Percentiles rank a stretch among this genome's conserved stretches.
phyloP scores from a whole-genome alignment of 1,284 basidiomycete species.

The Somion occarium region DNA sequence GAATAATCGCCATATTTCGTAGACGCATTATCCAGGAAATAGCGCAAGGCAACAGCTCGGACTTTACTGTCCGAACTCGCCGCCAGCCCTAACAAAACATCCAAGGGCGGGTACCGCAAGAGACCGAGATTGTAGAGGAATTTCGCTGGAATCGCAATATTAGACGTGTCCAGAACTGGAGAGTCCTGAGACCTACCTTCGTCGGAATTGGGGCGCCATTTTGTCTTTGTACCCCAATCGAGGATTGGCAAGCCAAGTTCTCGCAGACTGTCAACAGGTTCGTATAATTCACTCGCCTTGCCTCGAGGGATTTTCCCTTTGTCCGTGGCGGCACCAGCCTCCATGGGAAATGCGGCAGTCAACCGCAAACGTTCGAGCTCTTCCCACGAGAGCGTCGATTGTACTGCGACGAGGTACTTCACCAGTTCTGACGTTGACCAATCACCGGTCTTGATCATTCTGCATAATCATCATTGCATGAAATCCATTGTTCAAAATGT shows the following conservation, averaged over 20 bases:
- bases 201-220: conserved; percentile 78
- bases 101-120: conserved; percentile 66
- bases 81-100: conserved; percentile 65
- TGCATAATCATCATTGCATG: conserved; percentile 26
- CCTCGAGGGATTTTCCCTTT: conserved; percentile 40
- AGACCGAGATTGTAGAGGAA: conserved; percentile 82
- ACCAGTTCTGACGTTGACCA: conserved; percentile 79
- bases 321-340: conserved; percentile 29
- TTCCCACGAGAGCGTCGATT: conserved; percentile 58
- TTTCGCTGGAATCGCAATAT: conserved; percentile 51
- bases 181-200: conserved; percentile 60
- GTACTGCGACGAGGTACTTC: conserved; percentile 87
- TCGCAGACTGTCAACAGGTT: conserved; percentile 75
- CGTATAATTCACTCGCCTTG: conserved; percentile 76
- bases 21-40: conserved; percentile 70
- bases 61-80: conserved; percentile 44
- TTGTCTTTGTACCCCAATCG: conserved; percentile 78
- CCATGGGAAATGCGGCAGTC: conserved; percentile 80
- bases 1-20: conserved; percentile 65
- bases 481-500: not conserved
- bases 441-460: conserved; percentile 82
- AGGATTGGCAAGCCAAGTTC: conserved; percentile 78
- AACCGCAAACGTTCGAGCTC: conserved; percentile 74
- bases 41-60: conserved; percentile 62
- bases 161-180: not conserved